Base-by-base conservation (phyloP, 352 stramenopile species). In the Globisporangium rhizosaccharum region DNA sequence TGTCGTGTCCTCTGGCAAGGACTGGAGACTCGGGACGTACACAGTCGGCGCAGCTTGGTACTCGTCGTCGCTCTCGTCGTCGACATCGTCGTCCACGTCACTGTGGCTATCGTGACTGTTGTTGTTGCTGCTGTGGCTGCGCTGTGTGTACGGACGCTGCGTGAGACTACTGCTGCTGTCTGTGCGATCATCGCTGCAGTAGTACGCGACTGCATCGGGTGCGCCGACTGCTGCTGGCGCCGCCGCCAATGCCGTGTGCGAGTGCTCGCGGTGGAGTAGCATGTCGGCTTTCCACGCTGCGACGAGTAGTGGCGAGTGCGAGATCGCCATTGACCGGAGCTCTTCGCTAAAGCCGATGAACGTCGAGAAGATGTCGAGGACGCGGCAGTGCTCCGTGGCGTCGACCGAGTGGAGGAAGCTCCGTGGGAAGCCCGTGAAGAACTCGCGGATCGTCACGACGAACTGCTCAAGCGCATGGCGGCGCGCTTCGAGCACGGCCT, bases 381-480 rank as follows among this genome's bases (percentile, higher is more conserved):
- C 77, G 23, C 68, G 58, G 41, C 79, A 88, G 28, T 59, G 76
- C 48, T 79, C 63, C 23, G 59, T 58, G 17, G 52, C 54, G 39
- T 81, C 76, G 14, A 84, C 48, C 4, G 54, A 64, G 56, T 81
- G 62, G 20, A 88, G 64, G n/a, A 86, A 79, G 17, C 66, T 47
- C 8, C 62, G 71, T 10, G 78, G 71, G 33, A 80, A 86, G 2
- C 71, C 73, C 39, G 68, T 68, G 47, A 88, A 88, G 50, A 83
- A 79, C 18, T 67, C 66, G 46, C 71, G 65, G 5, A 86, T 47
- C 17, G 66, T 65, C 5, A 63, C 25, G n/a, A 88, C 56, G 52
- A 88, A 88, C 2, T 71, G 53, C 58, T 88, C 78, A n/a, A 86
- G 60, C 11, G 65, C 72, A 47, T 65, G 62, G 10, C 78, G 75